Conservation (phyloP, 306 rosid species). For the Corylus americana region DNA sequence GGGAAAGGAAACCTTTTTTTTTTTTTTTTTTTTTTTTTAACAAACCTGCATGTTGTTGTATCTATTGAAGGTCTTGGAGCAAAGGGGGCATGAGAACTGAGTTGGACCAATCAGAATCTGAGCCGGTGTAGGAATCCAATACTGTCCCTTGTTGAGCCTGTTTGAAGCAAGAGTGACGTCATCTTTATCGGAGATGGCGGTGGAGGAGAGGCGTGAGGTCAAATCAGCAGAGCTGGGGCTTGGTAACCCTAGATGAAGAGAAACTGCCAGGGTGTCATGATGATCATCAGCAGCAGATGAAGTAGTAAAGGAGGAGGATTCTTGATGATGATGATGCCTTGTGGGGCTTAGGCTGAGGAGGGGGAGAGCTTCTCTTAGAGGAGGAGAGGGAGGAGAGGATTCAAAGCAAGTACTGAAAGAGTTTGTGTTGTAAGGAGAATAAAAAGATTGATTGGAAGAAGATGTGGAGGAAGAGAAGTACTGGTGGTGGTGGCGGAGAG, state of each 20-base stretch:
- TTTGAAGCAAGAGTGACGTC: conserved; percentile 28
- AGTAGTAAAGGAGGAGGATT: conserved; percentile 31
- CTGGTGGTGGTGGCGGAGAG: conserved; percentile 8
- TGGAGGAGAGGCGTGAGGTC: conserved; percentile 46
- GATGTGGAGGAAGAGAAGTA: conserved; percentile 39
- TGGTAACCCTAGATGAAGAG: conserved; percentile 91
- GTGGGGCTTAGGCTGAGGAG: conserved; percentile 65
- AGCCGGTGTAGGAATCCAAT: conserved; percentile 95
- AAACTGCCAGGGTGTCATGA: conserved; percentile 50
- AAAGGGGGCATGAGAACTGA: conserved; percentile 91
- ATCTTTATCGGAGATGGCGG: conserved; percentile 56
- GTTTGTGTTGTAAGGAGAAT: conserved; percentile 34
- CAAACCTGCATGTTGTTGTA: conserved; percentile 95
- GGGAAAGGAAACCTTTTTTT: conserved; percentile 23
- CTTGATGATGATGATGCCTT: conserved; percentile 36
- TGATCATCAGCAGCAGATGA: conserved; percentile 10
- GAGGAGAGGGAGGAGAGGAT: conserved; percentile 52
- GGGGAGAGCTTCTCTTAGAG: conserved; percentile 69
- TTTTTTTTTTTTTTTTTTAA: background rate
- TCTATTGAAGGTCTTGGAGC: conserved; percentile 95
- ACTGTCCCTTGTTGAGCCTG: conserved; percentile 70
- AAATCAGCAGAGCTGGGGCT: conserved; percentile 49
- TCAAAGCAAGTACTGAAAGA: conserved; percentile 18
- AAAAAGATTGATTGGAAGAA: conserved; percentile 36
- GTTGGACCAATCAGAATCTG: conserved; percentile 95